phyloP scores from a whole-genome alignment of 108 stramenopile species.

The Bacterosira constricta region DNA sequence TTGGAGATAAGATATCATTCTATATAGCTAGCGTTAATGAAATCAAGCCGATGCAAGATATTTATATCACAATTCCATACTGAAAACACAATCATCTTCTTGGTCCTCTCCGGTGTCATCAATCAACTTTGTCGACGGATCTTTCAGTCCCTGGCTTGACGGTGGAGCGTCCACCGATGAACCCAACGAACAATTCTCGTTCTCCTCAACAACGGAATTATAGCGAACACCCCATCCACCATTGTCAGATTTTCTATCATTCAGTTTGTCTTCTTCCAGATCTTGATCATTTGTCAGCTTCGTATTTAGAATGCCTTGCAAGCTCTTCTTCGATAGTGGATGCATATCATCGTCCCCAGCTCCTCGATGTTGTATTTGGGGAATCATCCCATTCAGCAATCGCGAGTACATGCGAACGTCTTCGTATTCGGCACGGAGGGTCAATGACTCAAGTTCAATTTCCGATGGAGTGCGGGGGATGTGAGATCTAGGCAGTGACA shows the following conservation, averaged over 20 bases:
- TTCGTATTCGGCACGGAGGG: slow-evolving; percentile 14
- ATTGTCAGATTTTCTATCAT: background rate
- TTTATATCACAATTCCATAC: slow-evolving; percentile 8
- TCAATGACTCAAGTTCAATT: slow-evolving; percentile 6
- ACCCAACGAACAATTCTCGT: background rate
- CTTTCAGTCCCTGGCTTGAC: background rate
- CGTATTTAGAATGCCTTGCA: slow-evolving; percentile 13
- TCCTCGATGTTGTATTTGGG: slow-evolving; percentile 4
- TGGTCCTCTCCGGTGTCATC: background rate
- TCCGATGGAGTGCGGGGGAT: slow-evolving; percentile 19
- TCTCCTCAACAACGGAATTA: background rate
- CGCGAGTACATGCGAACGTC: slow-evolving; percentile 19
- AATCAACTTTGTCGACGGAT: background rate
- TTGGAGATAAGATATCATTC: too few species aligned
- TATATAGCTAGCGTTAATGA: too few species aligned
- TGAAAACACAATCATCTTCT: slow-evolving; percentile 7
- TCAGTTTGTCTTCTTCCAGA: slow-evolving; percentile 5
- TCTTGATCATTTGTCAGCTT: slow-evolving; percentile 17
- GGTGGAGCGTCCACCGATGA: background rate
- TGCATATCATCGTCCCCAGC: background rate
- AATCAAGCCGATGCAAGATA: too few species aligned
- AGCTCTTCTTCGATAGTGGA: slow-evolving; percentile 11
- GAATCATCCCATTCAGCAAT: slow-evolving; percentile 7
- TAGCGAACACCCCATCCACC: background rate
- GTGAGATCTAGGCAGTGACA: slow-evolving; percentile 23